Base-by-base conservation (phyloP, 2,329 filamentous ascomycete species). In the Ascochyta pisi region DNA sequence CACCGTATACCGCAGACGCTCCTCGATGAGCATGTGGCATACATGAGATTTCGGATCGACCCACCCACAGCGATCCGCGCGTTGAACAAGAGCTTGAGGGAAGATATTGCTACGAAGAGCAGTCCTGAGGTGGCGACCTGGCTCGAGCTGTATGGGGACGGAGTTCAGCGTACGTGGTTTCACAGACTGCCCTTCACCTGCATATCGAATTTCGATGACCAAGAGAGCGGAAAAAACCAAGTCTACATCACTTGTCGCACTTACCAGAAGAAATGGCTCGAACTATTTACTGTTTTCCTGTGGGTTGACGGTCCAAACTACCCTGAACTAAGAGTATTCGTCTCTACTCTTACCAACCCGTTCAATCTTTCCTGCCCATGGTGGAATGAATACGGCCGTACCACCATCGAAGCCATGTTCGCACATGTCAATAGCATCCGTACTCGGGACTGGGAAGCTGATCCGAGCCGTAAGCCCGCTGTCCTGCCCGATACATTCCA, bases 401-500 rank as follows among this genome's bases (percentile, higher is more conserved):
- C 64, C 0, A 57, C 67, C 22, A 35, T 70, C 10, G 53, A 63
- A 26, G 63, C 58, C 5, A 62, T 70, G 44, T 47, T 69, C 2
- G 22, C 57, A 3, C 58, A 67, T 47, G 46, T 70, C 8, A 50
- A 66, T 6, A 46, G 41, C 1, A 33, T 69, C 12, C 67, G 67
- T 33, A 69, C 65, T 2, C 23, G 40, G 8, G 56, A 61, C 1
- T 73, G 69, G 70, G 49, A 66, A n/a, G 43, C 50, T n/a, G 56
- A 70, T 45, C 53, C 61, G 0, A 34, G 60, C 1, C 60, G 67
- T 0, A 37, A 33, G 0, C 68, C 69, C 1, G 19, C 35, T 7
- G 60, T 71, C 0, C 31, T 73, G 1, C 69, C 69, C 1, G 63
- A 69, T 23, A 67, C 66, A 0, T 73, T 70, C 42, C 4, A 16